A percentile compares a stretch with the other conserved stretches of the same genome.
phyloP scores from a whole-genome alignment of 108 stramenopile species.

The Skeletonema grethae region DNA sequence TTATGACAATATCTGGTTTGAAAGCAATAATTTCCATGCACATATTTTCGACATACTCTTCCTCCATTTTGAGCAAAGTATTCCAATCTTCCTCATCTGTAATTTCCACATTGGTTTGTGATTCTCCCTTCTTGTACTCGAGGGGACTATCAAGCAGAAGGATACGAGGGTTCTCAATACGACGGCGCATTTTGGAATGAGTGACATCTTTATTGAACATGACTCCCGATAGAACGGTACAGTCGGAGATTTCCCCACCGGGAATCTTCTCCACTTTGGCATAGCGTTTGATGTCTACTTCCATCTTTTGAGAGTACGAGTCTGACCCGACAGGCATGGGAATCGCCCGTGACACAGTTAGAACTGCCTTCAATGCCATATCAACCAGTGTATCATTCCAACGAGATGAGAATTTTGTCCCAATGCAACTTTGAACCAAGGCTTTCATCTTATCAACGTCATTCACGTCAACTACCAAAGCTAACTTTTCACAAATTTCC shows the following conservation, averaged over 20 bases:
- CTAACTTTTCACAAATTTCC: slow-evolving; percentile 86
- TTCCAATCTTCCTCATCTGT: slow-evolving; percentile 99
- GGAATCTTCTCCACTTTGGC: slow-evolving; percentile 99
- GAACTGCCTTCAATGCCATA: slow-evolving; percentile 97
- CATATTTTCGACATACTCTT: slow-evolving; percentile 99
- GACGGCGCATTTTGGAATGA: slow-evolving; percentile 97
- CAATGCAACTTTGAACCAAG: slow-evolving; percentile 93
- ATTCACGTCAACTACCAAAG: slow-evolving; percentile 84
- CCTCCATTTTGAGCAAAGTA: slow-evolving; percentile 96
- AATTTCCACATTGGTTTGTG: slow-evolving; percentile 98
- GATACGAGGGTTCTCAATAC: slow-evolving; percentile 98
- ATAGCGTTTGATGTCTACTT: slow-evolving; percentile 99
- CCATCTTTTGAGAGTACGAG: slow-evolving; percentile 56
- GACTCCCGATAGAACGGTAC: slow-evolving; percentile 94
- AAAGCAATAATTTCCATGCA: slow-evolving; percentile 98
- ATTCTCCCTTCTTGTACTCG: slow-evolving; percentile 99
- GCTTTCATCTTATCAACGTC: slow-evolving; percentile 87
- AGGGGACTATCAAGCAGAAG: slow-evolving; percentile 97
- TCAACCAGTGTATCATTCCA: slow-evolving; percentile 97
- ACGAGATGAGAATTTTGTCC: slow-evolving; percentile 96
- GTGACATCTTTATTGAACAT: slow-evolving; percentile 99
- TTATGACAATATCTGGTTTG: slow-evolving; percentile 99
- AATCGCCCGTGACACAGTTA: slow-evolving; percentile 73
- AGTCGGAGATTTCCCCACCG: slow-evolving; percentile 96
- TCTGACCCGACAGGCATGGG: slow-evolving; percentile 30